Percentiles rank a stretch among this genome's conserved stretches.
These are phyloP conservation scores for Hemileia vastatrix DNA, from an alignment of 1,284 basidiomycete genomes.

Conservation along the genomic window DNA sequence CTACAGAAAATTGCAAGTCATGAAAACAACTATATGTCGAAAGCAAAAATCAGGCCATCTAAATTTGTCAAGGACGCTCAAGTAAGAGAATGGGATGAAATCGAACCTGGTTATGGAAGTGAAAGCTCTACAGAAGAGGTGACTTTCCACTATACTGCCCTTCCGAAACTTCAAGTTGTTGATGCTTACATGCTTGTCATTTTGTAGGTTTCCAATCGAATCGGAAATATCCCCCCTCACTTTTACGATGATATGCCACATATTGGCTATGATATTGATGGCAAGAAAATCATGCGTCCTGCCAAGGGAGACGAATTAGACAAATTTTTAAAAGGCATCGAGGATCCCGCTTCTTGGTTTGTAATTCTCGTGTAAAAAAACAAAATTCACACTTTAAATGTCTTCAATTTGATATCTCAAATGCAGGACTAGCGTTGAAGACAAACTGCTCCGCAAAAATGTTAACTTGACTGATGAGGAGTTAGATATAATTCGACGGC, in stretches of 20 bases:
- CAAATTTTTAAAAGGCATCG: constrained; percentile 87
- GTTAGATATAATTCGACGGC: constrained; percentile 82
- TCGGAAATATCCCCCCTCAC: constrained; percentile 90
- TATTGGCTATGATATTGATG: constrained; percentile 92
- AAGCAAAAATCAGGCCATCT: constrained; percentile 52
- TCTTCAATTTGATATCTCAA: neutral
- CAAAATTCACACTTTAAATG: neutral
- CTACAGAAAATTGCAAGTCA: constrained; percentile 59
- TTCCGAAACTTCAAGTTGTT: too few relatives aligned
- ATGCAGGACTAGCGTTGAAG: constrained; percentile 80
- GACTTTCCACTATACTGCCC: constrained; percentile 43
- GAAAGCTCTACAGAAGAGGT: constrained; percentile 97
- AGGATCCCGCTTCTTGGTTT: constrained; percentile 81
- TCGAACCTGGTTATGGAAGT: constrained; percentile 91
- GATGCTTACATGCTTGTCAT: too few relatives aligned
- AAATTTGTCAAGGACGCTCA: constrained; percentile 69
- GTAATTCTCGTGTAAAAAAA: neutral
- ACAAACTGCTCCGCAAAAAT: constrained; percentile 76
- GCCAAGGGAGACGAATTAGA: constrained; percentile 94
- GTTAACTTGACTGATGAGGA: constrained; percentile 82
- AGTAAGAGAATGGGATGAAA: constrained; percentile 75
- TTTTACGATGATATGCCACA: constrained; percentile 99
- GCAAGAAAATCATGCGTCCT: constrained; percentile 85
- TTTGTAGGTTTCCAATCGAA: constrained; percentile 71
- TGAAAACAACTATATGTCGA: constrained; percentile 43